These are phyloP conservation scores for Lenwebbia sp. DNA, from an alignment of 345 rosid species.

Conservation along the genomic window DNA sequence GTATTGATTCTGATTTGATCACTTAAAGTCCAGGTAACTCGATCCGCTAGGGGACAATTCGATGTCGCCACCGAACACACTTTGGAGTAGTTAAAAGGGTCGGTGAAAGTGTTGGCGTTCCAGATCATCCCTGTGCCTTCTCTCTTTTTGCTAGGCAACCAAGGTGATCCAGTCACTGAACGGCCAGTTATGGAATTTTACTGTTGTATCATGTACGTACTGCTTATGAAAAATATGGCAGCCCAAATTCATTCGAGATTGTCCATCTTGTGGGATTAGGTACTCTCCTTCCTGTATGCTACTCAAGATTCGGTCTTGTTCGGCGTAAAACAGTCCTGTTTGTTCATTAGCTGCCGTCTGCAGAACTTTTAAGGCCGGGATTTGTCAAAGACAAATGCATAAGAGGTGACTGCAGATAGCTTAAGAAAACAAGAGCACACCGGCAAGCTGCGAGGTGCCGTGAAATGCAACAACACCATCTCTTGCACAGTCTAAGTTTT, in stretches of 20 bases:
- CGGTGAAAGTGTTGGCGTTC: accelerated
- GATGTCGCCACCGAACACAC: background rate
- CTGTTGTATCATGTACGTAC: background rate
- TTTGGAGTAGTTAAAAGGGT: background rate
- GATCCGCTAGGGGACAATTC: background rate
- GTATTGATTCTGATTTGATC: too few relatives aligned
- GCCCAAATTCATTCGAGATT: background rate
- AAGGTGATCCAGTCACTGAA: background rate
- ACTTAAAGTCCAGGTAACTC: background rate
- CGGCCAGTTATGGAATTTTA: background rate
- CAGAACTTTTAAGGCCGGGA: background rate
- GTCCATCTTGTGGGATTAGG: background rate
- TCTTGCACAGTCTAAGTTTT: background rate
- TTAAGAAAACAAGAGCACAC: background rate
- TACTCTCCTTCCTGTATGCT: background rate
- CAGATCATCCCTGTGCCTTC: background rate
- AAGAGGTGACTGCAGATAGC: background rate
- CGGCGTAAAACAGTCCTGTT: accelerated
- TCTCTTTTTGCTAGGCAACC: accelerated
- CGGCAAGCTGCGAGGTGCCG: background rate
- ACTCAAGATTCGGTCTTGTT: background rate
- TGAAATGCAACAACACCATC: background rate
- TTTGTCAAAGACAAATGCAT: background rate
- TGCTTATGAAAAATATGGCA: background rate
- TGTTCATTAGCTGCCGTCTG: background rate